Base-by-base conservation (phyloP, 305 asterid genomes). In the Solanum chacoense region DNA sequence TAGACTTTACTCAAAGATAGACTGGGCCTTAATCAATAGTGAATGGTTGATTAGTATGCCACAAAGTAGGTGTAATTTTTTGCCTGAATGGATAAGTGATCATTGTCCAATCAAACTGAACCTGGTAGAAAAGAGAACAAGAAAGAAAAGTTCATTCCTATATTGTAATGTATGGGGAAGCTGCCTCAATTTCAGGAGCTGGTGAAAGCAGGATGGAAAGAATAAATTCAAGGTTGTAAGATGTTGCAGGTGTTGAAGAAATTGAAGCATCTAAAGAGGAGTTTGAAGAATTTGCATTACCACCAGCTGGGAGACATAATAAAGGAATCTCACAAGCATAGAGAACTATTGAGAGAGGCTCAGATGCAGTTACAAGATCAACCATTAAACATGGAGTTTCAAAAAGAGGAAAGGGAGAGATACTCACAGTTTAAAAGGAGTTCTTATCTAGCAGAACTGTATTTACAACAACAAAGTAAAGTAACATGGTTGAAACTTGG, bases 301-400 rank as follows among this genome's bases (percentile, higher is more conserved):
- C 1, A 6, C 0, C 18, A 26, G 1, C 3, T 69, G 1, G 14
- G 8, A 2, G 5, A 11, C 1, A 5, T 11, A 4, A 0, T 26
- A 2, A 1, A 11, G 2, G 34, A 26, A 5, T 1, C 3, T 2
- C 18, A 67, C 2, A 12, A 4, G 4, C 5, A 29, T 26, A 67
- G 34, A 6, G 4, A 2, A 2, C 1, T n/a, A 2, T 67, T 67
- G 31, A 24, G 11, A 2, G 2, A n/a, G 6, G 8, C 74, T 67
- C 32, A 67, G 0, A 4, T 10, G 2, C 1, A n/a, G 12, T 6
- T 67, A 11, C 31, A 67, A 11, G 16, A 5, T 4, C 32, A 26
- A 1, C 40, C 79, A 2, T 5, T 31, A 1, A 18, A 18, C 5
- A 0, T 12, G 6, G 12, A 32, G 10, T 14, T 16, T 1, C 40